Evolutionary conservation across 1,139 yeast genomes (phyloP), one percentile per base, ranked within the genome.

Genomic region (Magnusiomyces sp.): DNA sequence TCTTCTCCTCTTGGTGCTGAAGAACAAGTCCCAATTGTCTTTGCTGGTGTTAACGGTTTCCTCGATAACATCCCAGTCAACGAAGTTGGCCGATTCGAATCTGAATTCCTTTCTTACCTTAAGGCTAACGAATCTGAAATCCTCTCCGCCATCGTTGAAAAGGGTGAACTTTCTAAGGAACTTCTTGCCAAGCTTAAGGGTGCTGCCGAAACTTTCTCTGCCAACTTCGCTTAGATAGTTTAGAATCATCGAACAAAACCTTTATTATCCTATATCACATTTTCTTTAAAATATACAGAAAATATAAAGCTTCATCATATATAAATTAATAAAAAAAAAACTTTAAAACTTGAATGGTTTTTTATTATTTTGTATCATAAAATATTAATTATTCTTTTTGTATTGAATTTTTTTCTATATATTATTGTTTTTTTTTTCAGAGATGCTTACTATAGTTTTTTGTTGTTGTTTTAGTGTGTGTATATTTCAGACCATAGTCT

Each of bases 11-110:
- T 90, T 72, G 83, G 97, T 71, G 95, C 97, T 69, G 97, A 92
- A 77, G 96, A 90, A 78, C 96, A 89, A 80, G 98, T 94, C 60
- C 98, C 98, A 72, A 80, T 89, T 71, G 90, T 94, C 72, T 94
- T 74, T 80, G 98, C 98, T 16, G 42, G 66, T 62, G 98, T 94
- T 69, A 90, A 92, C 83, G 99, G 99, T 83, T 88, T 71, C 90
- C 84, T 94, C 71, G 99, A 94, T 73, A 70, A 75, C 63, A 71
- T 94, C 66, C 86, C 95, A 62, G 77, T 92, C 64, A 81, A 83
- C 70, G 86, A 88, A 74, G 81, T 94, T 68, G 88, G 78, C 72
- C 88, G 86, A 73, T 94, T 86, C 70, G 99, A 94, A 83, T 75
- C 80, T 67, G 82, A 90, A 68, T 92, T 90, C 92, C 76, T 86